phyloP scores from a whole-genome alignment of 2,329 filamentous ascomycete genomes.

The Fusarium pseudograminearum region DNA sequence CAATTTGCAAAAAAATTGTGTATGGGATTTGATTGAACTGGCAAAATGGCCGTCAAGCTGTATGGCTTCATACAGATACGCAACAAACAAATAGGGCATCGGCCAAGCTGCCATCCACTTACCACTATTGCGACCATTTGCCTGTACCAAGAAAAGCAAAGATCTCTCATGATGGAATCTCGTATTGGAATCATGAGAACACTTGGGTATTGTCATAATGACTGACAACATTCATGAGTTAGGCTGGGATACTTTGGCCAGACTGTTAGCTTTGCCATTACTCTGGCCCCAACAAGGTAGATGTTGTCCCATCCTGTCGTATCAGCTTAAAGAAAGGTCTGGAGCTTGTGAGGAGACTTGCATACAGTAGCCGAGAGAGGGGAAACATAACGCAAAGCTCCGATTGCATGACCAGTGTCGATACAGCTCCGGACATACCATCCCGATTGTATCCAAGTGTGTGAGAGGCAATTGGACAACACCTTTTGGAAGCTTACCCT shows the following conservation, averaged over 20 bases:
- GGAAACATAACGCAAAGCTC: background rate
- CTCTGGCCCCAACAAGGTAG: background rate
- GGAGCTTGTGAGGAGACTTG: background rate
- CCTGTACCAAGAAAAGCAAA: background rate
- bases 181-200: background rate
- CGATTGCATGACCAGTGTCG: accelerated
- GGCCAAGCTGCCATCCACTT: too few relatives aligned
- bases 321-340: too few relatives aligned
- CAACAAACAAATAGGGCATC: background rate
- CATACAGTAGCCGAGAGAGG: background rate
- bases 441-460: background rate
- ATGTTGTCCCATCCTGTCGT: background rate
- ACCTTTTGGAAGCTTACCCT: too few relatives aligned
- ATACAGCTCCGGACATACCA: background rate
- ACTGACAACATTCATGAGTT: background rate
- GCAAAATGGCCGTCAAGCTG: too few relatives aligned
- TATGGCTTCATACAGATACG: background rate
- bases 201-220: background rate
- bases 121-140: too few relatives aligned
- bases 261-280: background rate
- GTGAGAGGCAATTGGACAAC: background rate
- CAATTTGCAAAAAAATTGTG: too few relatives aligned
- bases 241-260: background rate
- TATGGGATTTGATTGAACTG: too few relatives aligned
- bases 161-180: background rate